Conservation (phyloP, 31 red algal genomes). For the Bonnemaisonia californica region DNA sequence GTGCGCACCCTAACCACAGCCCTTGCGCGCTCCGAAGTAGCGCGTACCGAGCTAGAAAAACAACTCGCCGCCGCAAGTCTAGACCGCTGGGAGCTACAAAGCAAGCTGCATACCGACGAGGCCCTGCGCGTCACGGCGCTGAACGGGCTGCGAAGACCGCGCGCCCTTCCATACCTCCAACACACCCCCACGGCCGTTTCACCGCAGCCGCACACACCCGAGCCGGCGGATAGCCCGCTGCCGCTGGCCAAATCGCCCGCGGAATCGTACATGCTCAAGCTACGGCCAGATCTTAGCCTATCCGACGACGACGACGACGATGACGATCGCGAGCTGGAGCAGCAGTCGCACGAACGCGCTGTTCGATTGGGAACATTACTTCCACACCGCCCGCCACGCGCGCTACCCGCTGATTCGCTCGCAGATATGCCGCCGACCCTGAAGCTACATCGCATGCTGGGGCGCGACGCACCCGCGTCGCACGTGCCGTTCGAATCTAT, state of each 20-base stretch:
- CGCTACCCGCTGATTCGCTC: neutral
- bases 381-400: neutral
- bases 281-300: constrained; percentile 11
- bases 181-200: neutral
- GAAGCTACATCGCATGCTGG: neutral
- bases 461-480: neutral
- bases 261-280: neutral
- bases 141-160: constrained; percentile 33
- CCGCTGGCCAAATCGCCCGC: neutral
- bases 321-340: neutral
- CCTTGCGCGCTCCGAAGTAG: constrained; percentile 33
- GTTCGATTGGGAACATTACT: neutral
- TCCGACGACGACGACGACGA: constrained; percentile 25
- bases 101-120: constrained; percentile 42
- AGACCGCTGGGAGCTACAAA: constrained; percentile 29
- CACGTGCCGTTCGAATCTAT: neutral
- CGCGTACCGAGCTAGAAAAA: constrained; percentile 11
- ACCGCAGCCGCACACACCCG: neutral
- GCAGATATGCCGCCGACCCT: neutral
- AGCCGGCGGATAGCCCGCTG: neutral
- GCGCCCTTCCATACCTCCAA: neutral
- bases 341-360: neutral
- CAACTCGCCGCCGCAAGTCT: constrained; percentile 31
- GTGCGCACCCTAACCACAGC: constrained; percentile 4
- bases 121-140: constrained; percentile 36